Evolutionary conservation across 768 basidiomycete species (phyloP), one percentile per base, ranked within the genome.

Genomic region (Auricularia heimuer): DNA sequence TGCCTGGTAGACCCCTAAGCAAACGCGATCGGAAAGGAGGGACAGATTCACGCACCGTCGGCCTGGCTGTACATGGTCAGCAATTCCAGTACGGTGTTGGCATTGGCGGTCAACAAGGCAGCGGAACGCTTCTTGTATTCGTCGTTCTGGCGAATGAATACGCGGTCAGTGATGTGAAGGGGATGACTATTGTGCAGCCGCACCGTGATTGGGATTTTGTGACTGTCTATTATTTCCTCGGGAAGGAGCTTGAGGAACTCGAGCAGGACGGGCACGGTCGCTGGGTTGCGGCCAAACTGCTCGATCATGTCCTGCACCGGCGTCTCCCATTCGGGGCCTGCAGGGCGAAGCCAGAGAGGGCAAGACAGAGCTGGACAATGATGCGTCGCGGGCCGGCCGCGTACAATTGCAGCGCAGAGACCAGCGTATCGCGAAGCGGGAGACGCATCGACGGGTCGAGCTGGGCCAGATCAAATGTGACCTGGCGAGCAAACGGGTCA

Each of bases 401-500:
- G 74, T 91, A 89, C 64, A 77, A 79, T 69, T 88, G 76, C 62
- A 99, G 77, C 2, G 91, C 91, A 36, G 85, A 74, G 65, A 98
- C 72, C 65, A 99, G 80, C 2, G 94, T 95, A 74, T 97, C 93
- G 60, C 94, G 85, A 64, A 98, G 79, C n/a, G 88, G 81, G 36
- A 88, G 79, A 14, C 89, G 81, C 68, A 93, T 86, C 44, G 83
- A 78, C 2, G 79, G 73, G 68, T 90, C 85, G 58, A 99, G 86
- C 83, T 98, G 92, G 64, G 87, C 77, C 60, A 99, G 84, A 82
- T 99, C 97, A 76, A 94, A 98, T 12, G 87, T 92, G 69, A 98
- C 93, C 97, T 99, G 69, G 65, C 64, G 65, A 36, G 62, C 18
- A 35, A 29, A 37, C 24, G 54, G 64, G 54, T 56, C 45, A 63